Evolutionary conservation across 2,329 filamentous ascomycete species (phyloP), one percentile per base, ranked within the genome.

Genomic region (Zelopaecilomyces penicillatus): DNA sequence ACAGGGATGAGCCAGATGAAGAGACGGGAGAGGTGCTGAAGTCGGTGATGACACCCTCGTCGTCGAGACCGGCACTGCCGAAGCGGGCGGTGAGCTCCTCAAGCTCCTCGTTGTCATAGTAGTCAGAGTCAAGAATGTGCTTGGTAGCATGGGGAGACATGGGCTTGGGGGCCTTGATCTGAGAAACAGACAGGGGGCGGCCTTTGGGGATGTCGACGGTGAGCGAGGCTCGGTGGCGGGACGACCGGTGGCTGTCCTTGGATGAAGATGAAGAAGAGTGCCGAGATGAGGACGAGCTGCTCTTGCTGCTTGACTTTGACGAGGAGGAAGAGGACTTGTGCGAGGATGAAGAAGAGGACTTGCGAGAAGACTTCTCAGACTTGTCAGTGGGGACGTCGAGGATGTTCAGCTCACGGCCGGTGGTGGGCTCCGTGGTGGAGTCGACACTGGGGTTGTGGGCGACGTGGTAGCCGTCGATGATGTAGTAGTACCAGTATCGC

Each of bases 401-500:
- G 70, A 95, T 87, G 80, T 98, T 98, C 59, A 98, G 79, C 69
- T 90, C 88, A 67, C 93, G 91, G 71, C 90, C 88, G 46, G 93
- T 97, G 66, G 90, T 97, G 64, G 91, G 90, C 76, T 98, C 93
- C 55, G 86, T 84, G 63, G 87, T 94, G 63, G 85, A 91, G 61
- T 85, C 75, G 65, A 89, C 83, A 66, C 86, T 87, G 56, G 91
- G 90, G 73, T 97, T 93, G 78, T 97, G 91, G 50, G 90, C 90
- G 66, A 95, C 85, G 68, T 96, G 90, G 81, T 96, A 96, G 58
- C 93, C 93, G 67, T 98, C 93, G 68, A 97, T 93, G 82, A 97
- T 96, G 78, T 96, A 98, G 82, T 98, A 98, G 83, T 97, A 98
- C 93, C 93, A 98, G 82, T 97, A 97, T 65, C 91, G 84, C 65